phyloP scores from a whole-genome alignment of 2,329 filamentous ascomycete genomes.

The Pyricularia pennisetigena region DNA sequence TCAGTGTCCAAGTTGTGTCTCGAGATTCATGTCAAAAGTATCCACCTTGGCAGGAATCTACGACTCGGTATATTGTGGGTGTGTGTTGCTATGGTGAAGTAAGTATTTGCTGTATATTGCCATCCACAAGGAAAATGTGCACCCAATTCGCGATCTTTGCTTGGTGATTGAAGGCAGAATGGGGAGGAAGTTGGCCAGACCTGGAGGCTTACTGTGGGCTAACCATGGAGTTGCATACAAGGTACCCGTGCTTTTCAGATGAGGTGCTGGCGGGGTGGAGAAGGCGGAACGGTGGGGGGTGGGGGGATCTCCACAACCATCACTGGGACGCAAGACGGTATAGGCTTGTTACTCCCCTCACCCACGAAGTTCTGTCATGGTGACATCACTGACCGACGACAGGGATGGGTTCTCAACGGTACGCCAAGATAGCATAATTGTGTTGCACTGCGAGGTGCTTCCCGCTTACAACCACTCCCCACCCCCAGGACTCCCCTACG shows the following conservation, averaged over 20 bases:
- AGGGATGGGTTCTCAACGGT: neutral
- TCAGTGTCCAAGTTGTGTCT: neutral
- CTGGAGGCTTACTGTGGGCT: no score
- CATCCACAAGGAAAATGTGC: neutral
- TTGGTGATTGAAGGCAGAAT: neutral
- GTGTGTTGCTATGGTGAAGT: neutral
- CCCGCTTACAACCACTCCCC: neutral
- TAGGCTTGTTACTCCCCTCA: neutral
- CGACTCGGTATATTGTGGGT: neutral
- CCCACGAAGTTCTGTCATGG: neutral
- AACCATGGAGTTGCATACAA: neutral
- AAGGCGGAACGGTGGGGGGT: neutral
- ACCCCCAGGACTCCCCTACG: neutral
- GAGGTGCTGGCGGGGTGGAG: neutral
- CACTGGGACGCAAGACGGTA: neutral
- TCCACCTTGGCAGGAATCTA: neutral
- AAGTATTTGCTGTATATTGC: no score
- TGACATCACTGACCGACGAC: neutral
- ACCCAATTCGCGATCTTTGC: neutral
- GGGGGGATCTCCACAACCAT: neutral
- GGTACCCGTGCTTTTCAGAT: neutral
- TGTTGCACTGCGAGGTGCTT: neutral
- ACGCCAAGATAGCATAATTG: neutral
- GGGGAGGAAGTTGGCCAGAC: neutral
- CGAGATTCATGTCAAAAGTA: neutral